phyloP scores from a whole-genome alignment of 305 asterid species.

The Plantago coronopus region DNA sequence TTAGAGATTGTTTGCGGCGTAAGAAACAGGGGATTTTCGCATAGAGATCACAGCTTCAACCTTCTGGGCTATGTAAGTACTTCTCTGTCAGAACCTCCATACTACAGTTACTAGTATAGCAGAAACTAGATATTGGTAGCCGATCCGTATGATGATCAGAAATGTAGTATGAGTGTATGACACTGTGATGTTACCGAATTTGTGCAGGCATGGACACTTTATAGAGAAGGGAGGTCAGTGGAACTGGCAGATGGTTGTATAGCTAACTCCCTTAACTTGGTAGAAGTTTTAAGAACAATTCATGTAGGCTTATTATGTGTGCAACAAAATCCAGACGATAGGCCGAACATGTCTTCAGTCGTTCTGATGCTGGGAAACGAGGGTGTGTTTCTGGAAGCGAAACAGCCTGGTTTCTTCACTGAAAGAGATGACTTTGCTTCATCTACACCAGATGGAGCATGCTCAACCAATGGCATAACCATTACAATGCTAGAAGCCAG shows the following conservation, averaged over 20 bases:
- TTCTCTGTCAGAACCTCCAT: not conserved
- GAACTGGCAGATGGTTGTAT: conserved; percentile 30
- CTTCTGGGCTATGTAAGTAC: conserved; percentile 32
- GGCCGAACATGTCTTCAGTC: conserved; percentile 50
- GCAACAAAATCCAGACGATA: conserved; percentile 43
- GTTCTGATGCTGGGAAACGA: conserved; percentile 44
- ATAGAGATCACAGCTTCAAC: conserved; percentile 22
- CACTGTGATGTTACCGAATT: not conserved
- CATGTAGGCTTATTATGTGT: conserved; percentile 44
- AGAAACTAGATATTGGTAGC: too few species aligned
- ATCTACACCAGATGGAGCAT: conserved; percentile 13
- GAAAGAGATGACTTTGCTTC: conserved; percentile 15
- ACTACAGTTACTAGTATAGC: not conserved
- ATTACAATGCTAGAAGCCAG: conserved; percentile 31
- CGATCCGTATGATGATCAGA: too few species aligned
- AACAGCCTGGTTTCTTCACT: conserved; percentile 36
- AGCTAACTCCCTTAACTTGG: conserved; percentile 4
- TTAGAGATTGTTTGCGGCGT: conserved; percentile 33
- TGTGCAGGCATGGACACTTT: conserved; percentile 43
- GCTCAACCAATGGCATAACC: conserved; percentile 27
- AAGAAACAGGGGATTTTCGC: conserved; percentile 33
- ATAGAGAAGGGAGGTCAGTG: conserved; percentile 31
- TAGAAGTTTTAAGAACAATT: conserved; percentile 28
- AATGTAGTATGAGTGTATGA: too few species aligned
- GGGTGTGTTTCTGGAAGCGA: conserved; percentile 28